Percentiles rank a stretch among this genome's conserved stretches.
These are phyloP conservation scores for Candida albicans DNA, from an alignment of 1,139 yeast genomes.

Conservation along the genomic window DNA sequence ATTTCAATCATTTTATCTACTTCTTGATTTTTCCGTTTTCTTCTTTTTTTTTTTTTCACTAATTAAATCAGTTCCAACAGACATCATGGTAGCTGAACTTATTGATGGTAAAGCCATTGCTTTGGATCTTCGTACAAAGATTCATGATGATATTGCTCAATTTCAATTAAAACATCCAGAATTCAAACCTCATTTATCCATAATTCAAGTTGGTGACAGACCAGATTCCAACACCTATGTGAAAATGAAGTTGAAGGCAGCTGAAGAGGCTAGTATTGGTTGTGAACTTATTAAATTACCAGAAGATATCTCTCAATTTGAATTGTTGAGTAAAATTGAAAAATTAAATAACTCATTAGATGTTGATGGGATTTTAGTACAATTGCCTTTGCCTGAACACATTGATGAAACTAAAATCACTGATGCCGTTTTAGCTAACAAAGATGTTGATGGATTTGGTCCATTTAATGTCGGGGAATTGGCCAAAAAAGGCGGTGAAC, in stretches of 20 bases:
- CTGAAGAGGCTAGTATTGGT: constrained; percentile 75
- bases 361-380: constrained; percentile 89
- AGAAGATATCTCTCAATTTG: constrained; percentile 56
- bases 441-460: constrained; percentile 97
- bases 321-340: constrained; percentile 59
- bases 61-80: not conserved
- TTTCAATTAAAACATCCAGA: constrained; percentile 55
- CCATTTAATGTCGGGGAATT: constrained; percentile 89
- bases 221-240: constrained; percentile 95
- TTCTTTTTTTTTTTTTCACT: constrained; percentile 2
- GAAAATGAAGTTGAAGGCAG: constrained; percentile 91
- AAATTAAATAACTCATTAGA: constrained; percentile 63
- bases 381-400: constrained; percentile 84
- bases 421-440: constrained; percentile 68
- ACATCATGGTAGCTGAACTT: constrained; percentile 34
- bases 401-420: constrained; percentile 79
- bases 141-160: constrained; percentile 54
- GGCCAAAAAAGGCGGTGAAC: constrained; percentile 84
- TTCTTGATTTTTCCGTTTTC: constrained; percentile 3
- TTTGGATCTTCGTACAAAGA: constrained; percentile 47
- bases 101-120: constrained; percentile 79
- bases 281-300: constrained; percentile 71
- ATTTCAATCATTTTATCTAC: not conserved
- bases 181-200: constrained; percentile 77
- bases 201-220: constrained; percentile 87